Evolutionary conservation across 352 stramenopile species (phyloP).

Genomic region (Pythium diclinum): DNA sequence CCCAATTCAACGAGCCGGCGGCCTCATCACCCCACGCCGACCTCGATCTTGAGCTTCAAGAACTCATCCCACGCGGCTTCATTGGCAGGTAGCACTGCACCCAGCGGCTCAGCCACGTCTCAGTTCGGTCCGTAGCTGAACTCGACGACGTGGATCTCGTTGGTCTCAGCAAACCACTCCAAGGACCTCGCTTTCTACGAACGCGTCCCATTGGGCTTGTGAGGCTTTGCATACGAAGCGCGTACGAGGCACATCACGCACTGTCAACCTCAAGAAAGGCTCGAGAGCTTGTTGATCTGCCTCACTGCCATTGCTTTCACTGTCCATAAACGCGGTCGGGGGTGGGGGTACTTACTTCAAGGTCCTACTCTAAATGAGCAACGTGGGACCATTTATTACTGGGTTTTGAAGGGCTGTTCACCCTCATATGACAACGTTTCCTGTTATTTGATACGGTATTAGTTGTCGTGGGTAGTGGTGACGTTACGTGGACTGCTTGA

Average conservation of each 20-base stretch:
- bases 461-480: neutral
- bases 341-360: too few species aligned
- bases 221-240: neutral
- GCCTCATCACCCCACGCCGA: neutral
- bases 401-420: too few species aligned
- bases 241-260: neutral
- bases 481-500: neutral
- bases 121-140: neutral
- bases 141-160: slow-evolving; percentile 1
- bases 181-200: neutral
- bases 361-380: too few species aligned
- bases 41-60: slow-evolving; percentile 1
- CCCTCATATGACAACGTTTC: too few species aligned
- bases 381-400: too few species aligned
- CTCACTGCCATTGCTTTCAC: too few species aligned
- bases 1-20: neutral
- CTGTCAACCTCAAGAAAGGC: neutral
- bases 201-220: neutral
- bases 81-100: neutral
- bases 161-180: neutral
- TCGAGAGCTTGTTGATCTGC: neutral
- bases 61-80: neutral
- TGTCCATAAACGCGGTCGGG: too few species aligned
- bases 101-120: neutral
- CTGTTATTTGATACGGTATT: too few species aligned